phyloP scores from a whole-genome alignment of 1,284 basidiomycete genomes.

The Rhodofomes roseus region DNA sequence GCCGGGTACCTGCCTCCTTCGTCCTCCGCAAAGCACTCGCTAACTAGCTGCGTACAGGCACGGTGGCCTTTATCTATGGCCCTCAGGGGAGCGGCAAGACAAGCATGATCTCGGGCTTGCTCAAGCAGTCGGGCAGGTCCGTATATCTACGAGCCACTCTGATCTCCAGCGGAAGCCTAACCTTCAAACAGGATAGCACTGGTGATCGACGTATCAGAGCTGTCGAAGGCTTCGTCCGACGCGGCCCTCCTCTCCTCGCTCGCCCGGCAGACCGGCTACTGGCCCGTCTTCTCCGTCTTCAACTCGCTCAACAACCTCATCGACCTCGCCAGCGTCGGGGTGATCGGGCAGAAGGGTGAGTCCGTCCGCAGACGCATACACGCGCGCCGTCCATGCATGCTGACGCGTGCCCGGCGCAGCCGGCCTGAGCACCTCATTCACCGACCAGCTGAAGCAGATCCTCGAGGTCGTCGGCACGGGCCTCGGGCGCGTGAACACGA shows the following conservation, averaged over 20 bases:
- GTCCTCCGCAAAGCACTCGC: background rate
- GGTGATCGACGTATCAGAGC: constrained; percentile 77
- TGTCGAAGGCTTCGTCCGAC: constrained; percentile 76
- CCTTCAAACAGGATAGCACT: constrained; percentile 61
- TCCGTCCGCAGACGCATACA: background rate
- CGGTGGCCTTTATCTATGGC: constrained; percentile 82
- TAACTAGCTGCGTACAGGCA: constrained; percentile 34
- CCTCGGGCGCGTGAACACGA: constrained; percentile 60
- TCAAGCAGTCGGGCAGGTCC: constrained; percentile 61
- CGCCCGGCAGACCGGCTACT: constrained; percentile 85
- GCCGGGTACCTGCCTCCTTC: constrained; percentile 46
- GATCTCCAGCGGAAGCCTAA: no score
- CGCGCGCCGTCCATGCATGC: background rate
- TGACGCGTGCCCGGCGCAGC: constrained; percentile 57
- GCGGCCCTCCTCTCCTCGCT: constrained; percentile 64
- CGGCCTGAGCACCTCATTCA: constrained; percentile 81
- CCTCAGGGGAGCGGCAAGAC: constrained; percentile 92
- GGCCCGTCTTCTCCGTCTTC: constrained; percentile 88
- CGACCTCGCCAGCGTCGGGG: constrained; percentile 88
- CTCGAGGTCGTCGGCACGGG: constrained; percentile 78
- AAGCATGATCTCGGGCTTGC: constrained; percentile 60
- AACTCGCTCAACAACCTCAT: constrained; percentile 84
- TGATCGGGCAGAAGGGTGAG: constrained; percentile 91
- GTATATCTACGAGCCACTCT: constrained; percentile 7
- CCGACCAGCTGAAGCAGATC: constrained; percentile 84